A percentile compares a stretch with the other conserved stretches of the same genome.
These are phyloP conservation scores for Candida verbasci DNA, from an alignment of 805 yeast genomes.

Conservation along the genomic window DNA sequence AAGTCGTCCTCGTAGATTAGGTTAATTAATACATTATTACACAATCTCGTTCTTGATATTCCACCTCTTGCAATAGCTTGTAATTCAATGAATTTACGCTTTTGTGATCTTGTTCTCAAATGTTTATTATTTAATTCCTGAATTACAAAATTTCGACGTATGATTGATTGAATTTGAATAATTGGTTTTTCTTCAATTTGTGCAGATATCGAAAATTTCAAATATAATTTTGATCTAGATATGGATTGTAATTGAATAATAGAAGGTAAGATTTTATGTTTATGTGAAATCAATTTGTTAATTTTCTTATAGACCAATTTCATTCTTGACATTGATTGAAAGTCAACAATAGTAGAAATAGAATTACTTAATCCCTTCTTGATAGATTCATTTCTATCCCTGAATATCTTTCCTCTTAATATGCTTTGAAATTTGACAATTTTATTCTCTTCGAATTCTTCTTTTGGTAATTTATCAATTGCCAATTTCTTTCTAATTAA, in stretches of 20 bases:
- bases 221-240: constrained; percentile 21
- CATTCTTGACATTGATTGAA: constrained; percentile 38
- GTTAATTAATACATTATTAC: constrained; percentile 39
- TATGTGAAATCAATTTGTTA: constrained; percentile 19
- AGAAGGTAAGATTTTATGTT: constrained; percentile 16
- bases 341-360: constrained; percentile 17
- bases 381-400: constrained; percentile 16
- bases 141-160: constrained; percentile 35
- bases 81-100: constrained; percentile 21
- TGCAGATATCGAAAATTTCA: constrained; percentile 12
- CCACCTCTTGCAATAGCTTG: constrained; percentile 46
- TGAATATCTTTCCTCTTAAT: constrained; percentile 35
- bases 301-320: constrained; percentile 16
- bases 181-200: constrained; percentile 19
- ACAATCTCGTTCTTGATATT: constrained; percentile 35
- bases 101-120: constrained; percentile 6
- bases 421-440: constrained; percentile 37
- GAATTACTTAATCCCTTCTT: constrained; percentile 9
- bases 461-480: not conserved
- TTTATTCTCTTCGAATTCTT: constrained; percentile 12
- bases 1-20: constrained; percentile 34
- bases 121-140: constrained; percentile 13
- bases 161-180: constrained; percentile 32
- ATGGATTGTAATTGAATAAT: constrained; percentile 27
- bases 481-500: constrained; percentile 25